Percentiles rank a stretch among this genome's conserved stretches.
These are phyloP conservation scores for Meira nashicola DNA, from an alignment of 1,284 basidiomycete species.

Conservation along the genomic window DNA sequence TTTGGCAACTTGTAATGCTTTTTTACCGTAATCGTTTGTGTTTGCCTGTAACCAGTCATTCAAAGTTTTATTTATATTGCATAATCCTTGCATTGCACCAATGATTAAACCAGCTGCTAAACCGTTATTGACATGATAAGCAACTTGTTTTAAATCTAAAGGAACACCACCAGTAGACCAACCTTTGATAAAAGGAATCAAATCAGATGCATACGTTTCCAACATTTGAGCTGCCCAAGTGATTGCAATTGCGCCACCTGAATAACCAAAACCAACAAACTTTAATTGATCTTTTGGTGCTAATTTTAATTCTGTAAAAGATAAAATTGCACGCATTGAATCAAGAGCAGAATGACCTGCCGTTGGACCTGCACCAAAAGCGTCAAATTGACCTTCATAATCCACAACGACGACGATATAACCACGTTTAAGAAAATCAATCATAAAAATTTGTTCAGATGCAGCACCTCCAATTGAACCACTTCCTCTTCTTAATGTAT, in stretches of 20 bases:
- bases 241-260: slow-evolving; percentile 41
- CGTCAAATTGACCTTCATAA: slow-evolving; percentile 40
- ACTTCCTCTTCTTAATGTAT: slow-evolving; percentile 18
- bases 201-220: slow-evolving; percentile 28
- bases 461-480: slow-evolving; percentile 19
- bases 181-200: slow-evolving; percentile 25
- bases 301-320: slow-evolving; percentile 27
- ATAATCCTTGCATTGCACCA: slow-evolving; percentile 34
- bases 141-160: slow-evolving; percentile 30
- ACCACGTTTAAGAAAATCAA: slow-evolving; percentile 33
- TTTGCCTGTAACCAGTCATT: slow-evolving; percentile 28
- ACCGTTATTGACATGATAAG: slow-evolving; percentile 22
- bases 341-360: slow-evolving; percentile 39
- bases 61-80: slow-evolving; percentile 29
- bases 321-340: slow-evolving; percentile 32
- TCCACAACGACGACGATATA: slow-evolving; percentile 42
- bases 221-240: slow-evolving; percentile 41
- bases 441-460: slow-evolving; percentile 40
- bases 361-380: slow-evolving; percentile 36
- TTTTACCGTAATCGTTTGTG: slow-evolving; percentile 23
- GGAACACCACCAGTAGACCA: slow-evolving; percentile 40
- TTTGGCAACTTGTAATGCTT: slow-evolving; percentile 17
- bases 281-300: slow-evolving; percentile 15
- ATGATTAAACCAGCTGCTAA: slow-evolving; percentile 32
- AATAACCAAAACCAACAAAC: slow-evolving; percentile 39